These are phyloP conservation scores for Kazachstania psychrophila DNA, from an alignment of 805 yeast species.

Conservation along the genomic window DNA sequence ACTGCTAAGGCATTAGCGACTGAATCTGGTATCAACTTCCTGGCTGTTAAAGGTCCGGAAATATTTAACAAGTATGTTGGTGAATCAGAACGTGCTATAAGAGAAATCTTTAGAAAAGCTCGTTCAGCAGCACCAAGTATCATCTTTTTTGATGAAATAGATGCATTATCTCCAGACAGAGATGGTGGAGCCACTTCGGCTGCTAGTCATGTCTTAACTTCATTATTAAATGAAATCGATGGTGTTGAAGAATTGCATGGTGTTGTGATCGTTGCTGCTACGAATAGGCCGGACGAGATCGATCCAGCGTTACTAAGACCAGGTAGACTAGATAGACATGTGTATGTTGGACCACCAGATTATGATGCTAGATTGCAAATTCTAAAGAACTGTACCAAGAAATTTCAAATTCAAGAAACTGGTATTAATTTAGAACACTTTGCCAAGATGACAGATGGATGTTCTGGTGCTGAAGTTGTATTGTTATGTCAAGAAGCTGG, in stretches of 20 bases:
- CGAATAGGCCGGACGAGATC: slow-evolving; percentile 88
- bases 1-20: slow-evolving; percentile 94
- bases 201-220: slow-evolving; percentile 78
- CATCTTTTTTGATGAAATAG: slow-evolving; percentile 93
- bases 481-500: slow-evolving; percentile 93
- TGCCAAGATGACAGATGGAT: slow-evolving; percentile 69
- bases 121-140: slow-evolving; percentile 92
- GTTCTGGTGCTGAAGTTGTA: slow-evolving; percentile 95
- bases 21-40: slow-evolving; percentile 85
- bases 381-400: slow-evolving; percentile 53
- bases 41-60: slow-evolving; percentile 97
- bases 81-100: slow-evolving; percentile 85
- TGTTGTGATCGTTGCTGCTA: slow-evolving; percentile 91
- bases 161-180: slow-evolving; percentile 78
- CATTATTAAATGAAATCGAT: slow-evolving; percentile 88
- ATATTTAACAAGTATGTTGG: slow-evolving; percentile 92
- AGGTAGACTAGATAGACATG: slow-evolving; percentile 87
- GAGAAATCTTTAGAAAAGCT: slow-evolving; percentile 89
- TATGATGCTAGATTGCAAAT: slow-evolving; percentile 70
- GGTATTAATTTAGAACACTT: slow-evolving; percentile 43
- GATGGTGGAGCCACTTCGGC: slow-evolving; percentile 55
- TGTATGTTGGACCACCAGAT: slow-evolving; percentile 91
- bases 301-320: slow-evolving; percentile 93
- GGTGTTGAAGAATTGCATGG: slow-evolving; percentile 94
- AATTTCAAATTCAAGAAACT: slow-evolving; percentile 45